A percentile compares a stretch with the other conserved stretches of the same genome.
These are phyloP conservation scores for Pythium aristosporum DNA, from an alignment of 352 stramenopile species.

Conservation along the genomic window DNA sequence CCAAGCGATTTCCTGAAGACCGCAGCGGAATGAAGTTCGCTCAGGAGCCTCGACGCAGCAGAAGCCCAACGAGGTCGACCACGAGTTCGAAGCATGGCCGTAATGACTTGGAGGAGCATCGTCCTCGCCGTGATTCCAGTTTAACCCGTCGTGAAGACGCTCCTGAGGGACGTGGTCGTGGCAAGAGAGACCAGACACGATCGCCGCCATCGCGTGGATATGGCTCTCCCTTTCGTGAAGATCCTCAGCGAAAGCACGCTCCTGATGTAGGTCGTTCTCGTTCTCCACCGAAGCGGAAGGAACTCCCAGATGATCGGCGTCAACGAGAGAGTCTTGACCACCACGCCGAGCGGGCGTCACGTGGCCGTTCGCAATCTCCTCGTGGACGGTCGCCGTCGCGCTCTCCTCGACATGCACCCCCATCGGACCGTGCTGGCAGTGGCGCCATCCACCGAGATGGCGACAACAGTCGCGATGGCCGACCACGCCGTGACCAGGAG, in stretches of 20 bases:
- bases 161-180: background rate
- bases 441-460: background rate
- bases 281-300: constrained; percentile 7
- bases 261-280: background rate
- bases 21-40: background rate
- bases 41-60: background rate
- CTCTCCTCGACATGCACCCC: constrained; percentile 1
- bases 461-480: background rate
- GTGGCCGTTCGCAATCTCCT: background rate
- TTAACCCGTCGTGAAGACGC: background rate
- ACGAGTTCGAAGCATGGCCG: constrained; percentile 1
- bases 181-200: background rate
- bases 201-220: background rate
- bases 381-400: constrained; percentile 8
- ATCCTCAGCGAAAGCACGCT: background rate
- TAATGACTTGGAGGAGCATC: background rate
- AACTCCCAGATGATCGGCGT: constrained; percentile 1
- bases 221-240: background rate
- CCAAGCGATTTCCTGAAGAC: background rate
- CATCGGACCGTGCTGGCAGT: background rate
- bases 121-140: background rate
- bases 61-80: constrained; percentile 2
- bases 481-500: background rate
- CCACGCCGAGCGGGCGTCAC: background rate
- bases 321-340: background rate